Evolutionary conservation across 345 rosid genomes (phyloP).

Genomic region (Anacardium occidentale): DNA sequence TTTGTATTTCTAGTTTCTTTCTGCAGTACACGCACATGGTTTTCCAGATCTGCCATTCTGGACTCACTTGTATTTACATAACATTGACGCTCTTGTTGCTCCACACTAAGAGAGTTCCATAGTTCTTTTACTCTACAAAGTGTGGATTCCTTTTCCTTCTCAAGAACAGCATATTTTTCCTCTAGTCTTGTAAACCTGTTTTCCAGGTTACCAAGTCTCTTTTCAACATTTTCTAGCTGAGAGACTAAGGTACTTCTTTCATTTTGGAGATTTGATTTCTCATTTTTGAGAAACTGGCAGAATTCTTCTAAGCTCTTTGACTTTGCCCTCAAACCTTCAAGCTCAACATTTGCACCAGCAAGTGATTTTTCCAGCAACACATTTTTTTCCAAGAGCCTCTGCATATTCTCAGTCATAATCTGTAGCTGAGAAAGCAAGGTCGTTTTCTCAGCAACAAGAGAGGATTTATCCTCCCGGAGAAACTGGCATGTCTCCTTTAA

Average conservation of each 20-base stretch:
- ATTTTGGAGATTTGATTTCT: slow-evolving; percentile 55
- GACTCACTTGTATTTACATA: slow-evolving; percentile 59
- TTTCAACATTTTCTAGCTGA: slow-evolving; percentile 56
- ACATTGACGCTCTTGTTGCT: slow-evolving; percentile 54
- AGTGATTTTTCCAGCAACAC: slow-evolving; percentile 53
- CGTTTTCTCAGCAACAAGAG: slow-evolving; percentile 69
- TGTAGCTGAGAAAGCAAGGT: slow-evolving; percentile 77
- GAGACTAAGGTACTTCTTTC: slow-evolving; percentile 57
- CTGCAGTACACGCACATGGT: slow-evolving; percentile 55
- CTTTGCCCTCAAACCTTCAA: slow-evolving; percentile 64
- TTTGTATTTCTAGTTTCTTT: slow-evolving; percentile 65
- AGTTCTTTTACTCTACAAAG: slow-evolving; percentile 65
- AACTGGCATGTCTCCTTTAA: slow-evolving; percentile 62
- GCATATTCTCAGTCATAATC: slow-evolving; percentile 67
- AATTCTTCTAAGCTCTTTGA: slow-evolving; percentile 72
- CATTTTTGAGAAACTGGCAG: slow-evolving; percentile 63
- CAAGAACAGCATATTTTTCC: slow-evolving; percentile 59
- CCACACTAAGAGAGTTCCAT: slow-evolving; percentile 50
- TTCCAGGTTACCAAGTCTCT: slow-evolving; percentile 65
- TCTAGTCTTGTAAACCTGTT: slow-evolving; percentile 60
- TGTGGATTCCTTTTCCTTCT: slow-evolving; percentile 59
- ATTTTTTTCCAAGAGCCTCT: slow-evolving; percentile 64
- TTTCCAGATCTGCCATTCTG: slow-evolving; percentile 67
- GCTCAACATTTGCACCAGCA: slow-evolving; percentile 68
- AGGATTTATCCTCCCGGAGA: slow-evolving; percentile 67